These are phyloP conservation scores for Rubus parviflorus DNA, from an alignment of 306 rosid genomes.

Conservation along the genomic window DNA sequence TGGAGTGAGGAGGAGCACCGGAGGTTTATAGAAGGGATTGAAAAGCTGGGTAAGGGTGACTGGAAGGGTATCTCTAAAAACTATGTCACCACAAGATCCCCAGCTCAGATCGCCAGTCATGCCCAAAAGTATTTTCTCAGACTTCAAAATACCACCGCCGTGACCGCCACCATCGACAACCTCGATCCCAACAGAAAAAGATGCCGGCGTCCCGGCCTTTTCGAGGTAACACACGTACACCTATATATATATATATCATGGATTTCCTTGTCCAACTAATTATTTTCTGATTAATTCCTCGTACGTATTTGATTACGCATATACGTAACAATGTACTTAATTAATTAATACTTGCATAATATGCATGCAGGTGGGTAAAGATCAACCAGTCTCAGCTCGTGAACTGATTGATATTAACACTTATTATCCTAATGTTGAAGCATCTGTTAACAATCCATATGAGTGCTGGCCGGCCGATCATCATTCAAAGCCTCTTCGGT, in stretches of 20 bases:
- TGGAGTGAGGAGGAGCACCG: conserved; percentile 39
- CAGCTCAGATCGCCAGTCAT: conserved; percentile 39
- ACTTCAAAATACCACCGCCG: neutral
- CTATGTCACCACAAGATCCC: conserved; percentile 37
- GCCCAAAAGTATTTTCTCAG: conserved; percentile 37
- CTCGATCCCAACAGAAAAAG: conserved; percentile 1
- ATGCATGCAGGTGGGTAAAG: conserved; percentile 3
- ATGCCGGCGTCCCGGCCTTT: conserved; percentile 26
- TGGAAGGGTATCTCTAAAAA: conserved; percentile 36
- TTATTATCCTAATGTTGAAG: neutral
- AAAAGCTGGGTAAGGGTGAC: conserved; percentile 40
- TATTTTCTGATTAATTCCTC: no score
- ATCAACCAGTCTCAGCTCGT: neutral
- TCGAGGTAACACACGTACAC: conserved; percentile 13
- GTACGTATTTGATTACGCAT: no score
- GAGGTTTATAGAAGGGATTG: conserved; percentile 25
- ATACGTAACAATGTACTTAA: neutral
- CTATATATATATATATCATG: no score
- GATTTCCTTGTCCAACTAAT: no score
- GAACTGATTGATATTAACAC: neutral
- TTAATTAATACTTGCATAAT: neutral
- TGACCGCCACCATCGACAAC: neutral
- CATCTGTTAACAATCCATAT: no score
- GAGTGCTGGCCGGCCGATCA: no score
- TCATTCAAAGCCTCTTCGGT: no score